Percentiles rank a stretch among this genome's conserved stretches.
Evolutionary conservation across 192 early-diverging fungal species (phyloP).

Genomic region (Geosiphon pyriformis): DNA sequence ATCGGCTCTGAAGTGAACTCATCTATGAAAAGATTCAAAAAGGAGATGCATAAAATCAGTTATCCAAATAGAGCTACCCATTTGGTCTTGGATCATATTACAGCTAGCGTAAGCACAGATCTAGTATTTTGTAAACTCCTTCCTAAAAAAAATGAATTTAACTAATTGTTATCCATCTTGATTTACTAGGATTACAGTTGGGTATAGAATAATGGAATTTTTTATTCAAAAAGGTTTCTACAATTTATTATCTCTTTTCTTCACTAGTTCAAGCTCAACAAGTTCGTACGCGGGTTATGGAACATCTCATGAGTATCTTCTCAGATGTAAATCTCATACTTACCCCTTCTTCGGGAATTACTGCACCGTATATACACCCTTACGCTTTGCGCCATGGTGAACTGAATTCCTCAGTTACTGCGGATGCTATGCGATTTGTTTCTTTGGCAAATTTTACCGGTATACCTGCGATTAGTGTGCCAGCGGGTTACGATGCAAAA

Average conservation of each 20-base stretch:
- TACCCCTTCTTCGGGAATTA: slow-evolving; percentile 54
- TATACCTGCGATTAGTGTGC: slow-evolving; percentile 57
- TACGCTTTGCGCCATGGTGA: slow-evolving; percentile 43
- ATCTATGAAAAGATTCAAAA: neutral
- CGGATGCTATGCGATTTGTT: slow-evolving; percentile 54
- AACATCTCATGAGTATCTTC: slow-evolving; percentile 44
- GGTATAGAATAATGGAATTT: too few relatives aligned
- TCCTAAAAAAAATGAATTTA: slow-evolving; percentile 1
- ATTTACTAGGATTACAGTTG: slow-evolving; percentile 31
- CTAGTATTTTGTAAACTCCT: neutral
- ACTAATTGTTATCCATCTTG: slow-evolving; percentile 16
- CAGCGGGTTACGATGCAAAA: slow-evolving; percentile 49
- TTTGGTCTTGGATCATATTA: neutral
- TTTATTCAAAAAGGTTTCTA: too few relatives aligned
- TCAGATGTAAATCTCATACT: slow-evolving; percentile 55
- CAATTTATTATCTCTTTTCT: too few relatives aligned
- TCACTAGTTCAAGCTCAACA: slow-evolving; percentile 46
- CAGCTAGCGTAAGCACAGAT: neutral
- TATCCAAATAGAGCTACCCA: slow-evolving; percentile 6
- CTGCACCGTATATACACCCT: slow-evolving; percentile 46
- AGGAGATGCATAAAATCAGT: neutral
- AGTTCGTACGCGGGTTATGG: slow-evolving; percentile 50
- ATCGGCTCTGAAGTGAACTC: slow-evolving; percentile 56
- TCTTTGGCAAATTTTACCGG: slow-evolving; percentile 61
- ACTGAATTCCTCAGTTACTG: slow-evolving; percentile 45